Conservation (phyloP, 73 alveolate genomes). For the Paramecium sonneborni region DNA sequence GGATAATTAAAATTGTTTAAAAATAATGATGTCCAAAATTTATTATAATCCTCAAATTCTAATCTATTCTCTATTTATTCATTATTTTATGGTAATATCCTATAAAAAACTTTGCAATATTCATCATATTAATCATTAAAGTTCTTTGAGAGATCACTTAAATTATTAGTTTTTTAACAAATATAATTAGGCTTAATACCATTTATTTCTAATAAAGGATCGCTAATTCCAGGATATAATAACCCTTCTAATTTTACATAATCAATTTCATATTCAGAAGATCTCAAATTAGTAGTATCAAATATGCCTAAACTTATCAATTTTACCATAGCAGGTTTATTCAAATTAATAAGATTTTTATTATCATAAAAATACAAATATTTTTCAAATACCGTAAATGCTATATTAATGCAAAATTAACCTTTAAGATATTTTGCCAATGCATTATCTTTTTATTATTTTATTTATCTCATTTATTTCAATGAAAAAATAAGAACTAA, state of each 20-base stretch:
- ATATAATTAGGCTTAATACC: neutral
- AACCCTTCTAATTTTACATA: neutral
- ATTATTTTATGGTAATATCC: neutral
- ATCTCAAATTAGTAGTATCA: neutral
- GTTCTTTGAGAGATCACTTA: neutral
- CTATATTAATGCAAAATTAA: neutral
- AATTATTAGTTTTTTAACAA: neutral
- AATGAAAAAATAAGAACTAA: neutral
- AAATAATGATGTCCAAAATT: neutral
- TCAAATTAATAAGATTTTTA: neutral
- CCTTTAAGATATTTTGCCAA: neutral
- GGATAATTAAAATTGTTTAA: neutral
- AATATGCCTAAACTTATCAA: neutral
- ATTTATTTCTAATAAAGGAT: neutral
- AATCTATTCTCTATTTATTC: neutral
- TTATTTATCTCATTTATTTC: neutral
- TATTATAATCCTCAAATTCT: neutral
- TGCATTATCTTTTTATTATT: neutral
- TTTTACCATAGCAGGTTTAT: constrained; percentile 23
- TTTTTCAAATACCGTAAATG: neutral
- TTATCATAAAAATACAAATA: neutral
- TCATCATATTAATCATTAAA: neutral
- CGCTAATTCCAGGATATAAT: constrained; percentile 18
- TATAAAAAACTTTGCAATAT: neutral
- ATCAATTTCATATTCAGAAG: neutral